Percentiles rank a stretch among this genome's conserved stretches.
Evolutionary conservation across 345 rosid species (phyloP).

Genomic region (Erucastrum elatum): DNA sequence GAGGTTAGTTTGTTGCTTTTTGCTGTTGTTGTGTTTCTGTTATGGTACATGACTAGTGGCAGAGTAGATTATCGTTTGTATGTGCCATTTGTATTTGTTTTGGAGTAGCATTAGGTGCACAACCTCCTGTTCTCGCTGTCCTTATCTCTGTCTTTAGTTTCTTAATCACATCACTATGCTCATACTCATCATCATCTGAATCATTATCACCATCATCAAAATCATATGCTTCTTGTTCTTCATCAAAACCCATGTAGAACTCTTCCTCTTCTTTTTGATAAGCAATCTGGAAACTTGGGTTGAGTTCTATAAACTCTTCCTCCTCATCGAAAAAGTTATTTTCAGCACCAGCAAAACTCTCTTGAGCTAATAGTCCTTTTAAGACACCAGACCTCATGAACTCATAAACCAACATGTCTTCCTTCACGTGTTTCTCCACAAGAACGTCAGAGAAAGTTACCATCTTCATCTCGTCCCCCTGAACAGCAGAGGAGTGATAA

Average conservation of each 20-base stretch:
- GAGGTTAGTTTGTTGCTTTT: too few relatives aligned
- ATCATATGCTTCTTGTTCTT: conserved; percentile 32
- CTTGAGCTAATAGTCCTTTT: conserved; percentile 15
- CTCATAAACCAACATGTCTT: conserved; percentile 36
- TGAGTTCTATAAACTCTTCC: conserved; percentile 49
- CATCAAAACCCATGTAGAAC: conserved; percentile 13
- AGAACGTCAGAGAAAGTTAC: background rate
- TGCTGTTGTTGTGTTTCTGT: too few relatives aligned
- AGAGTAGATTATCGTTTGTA: too few relatives aligned
- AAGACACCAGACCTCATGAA: conserved; percentile 29
- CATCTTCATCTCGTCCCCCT: conserved; percentile 22
- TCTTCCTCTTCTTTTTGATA: conserved; percentile 21
- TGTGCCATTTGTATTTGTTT: too few relatives aligned
- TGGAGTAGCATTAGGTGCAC: too few relatives aligned
- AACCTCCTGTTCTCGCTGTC: conserved; percentile 69
- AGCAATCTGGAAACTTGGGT: conserved; percentile 33
- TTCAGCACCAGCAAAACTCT: conserved; percentile 26
- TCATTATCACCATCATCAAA: conserved; percentile 25
- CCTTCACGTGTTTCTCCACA: conserved; percentile 14
- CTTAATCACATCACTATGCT: conserved; percentile 59
- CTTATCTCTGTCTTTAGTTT: conserved; percentile 62
- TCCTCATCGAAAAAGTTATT: conserved; percentile 27
- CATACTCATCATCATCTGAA: conserved; percentile 45
- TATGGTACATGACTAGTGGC: too few relatives aligned
- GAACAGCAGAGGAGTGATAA: conserved; percentile 8